Evolutionary conservation across 352 stramenopile species (phyloP), one percentile per base, ranked within the genome.

Genomic region (Aphanomyces cochlioides): DNA sequence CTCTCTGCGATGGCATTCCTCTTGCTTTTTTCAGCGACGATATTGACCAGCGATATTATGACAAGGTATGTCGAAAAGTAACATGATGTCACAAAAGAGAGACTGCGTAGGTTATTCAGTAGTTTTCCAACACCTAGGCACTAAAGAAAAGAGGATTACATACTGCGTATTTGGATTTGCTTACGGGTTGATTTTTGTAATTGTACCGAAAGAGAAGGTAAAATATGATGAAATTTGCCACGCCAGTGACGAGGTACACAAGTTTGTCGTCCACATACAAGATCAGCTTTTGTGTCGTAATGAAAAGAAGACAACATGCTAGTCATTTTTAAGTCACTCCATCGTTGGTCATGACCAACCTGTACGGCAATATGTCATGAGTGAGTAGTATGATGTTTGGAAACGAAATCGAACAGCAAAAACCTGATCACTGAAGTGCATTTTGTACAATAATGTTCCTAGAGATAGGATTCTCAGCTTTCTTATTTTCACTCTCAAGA

Each of bases 31-130:
- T 5, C 39, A 5, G 5, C 7, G 40, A 10, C 12, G 13, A 63
- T 63, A 8, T 70, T 47, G 17, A 61, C 12, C 4, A 63, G 8
- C 28, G 64, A 70, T 4, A 70, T 8, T 7, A 61, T 19, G 34
- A 17, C 28, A n/a, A 70, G 40, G 17, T 61, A 47, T 1, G 56
- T 10, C 12, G 64, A 41, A 36, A 63, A 45, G 40, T 70, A 70
- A 50, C 64, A 70, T n/a, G 50, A n/a, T 4, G n/a, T 70, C 6
- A 45, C 64, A 63, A 70, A 70, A n/a, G 64, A 60, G 15, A 70
- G 34, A 36, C 37, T 54, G 2, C 64, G 64, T 10, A 70, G n/a
- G 17, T 60, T 70, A 50, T 70, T 70, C 4, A 38, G 64, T 12
- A 70, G 48, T n/a, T 47, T 48, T 7, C 64, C 64, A 15, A 70